These are phyloP conservation scores for Metschnikowia chrysomelidarum DNA, from an alignment of 805 yeast species.

Conservation along the genomic window DNA sequence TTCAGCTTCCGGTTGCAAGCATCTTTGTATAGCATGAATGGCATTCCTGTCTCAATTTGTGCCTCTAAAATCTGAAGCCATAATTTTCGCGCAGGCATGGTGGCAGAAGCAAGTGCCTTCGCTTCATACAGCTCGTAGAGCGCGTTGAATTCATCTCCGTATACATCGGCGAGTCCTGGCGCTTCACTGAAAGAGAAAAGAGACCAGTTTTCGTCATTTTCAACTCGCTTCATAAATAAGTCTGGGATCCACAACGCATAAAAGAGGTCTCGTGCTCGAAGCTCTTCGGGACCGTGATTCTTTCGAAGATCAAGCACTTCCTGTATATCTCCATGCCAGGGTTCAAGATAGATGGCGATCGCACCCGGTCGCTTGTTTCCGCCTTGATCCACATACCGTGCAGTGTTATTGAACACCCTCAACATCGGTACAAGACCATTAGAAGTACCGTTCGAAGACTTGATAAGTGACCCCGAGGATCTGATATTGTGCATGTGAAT, in stretches of 20 bases:
- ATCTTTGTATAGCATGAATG: slow-evolving; percentile 92
- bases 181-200: slow-evolving; percentile 87
- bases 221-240: slow-evolving; percentile 88
- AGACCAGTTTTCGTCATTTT: slow-evolving; percentile 77
- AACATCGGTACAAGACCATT: slow-evolving; percentile 96
- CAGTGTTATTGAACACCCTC: slow-evolving; percentile 91
- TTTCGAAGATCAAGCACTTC: slow-evolving; percentile 84
- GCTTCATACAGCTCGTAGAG: slow-evolving; percentile 72
- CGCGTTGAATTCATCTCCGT: slow-evolving; percentile 78
- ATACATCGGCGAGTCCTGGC: slow-evolving; percentile 78
- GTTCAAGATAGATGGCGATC: slow-evolving; percentile 88
- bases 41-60: slow-evolving; percentile 96
- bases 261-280: slow-evolving; percentile 89
- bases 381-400: slow-evolving; percentile 97
- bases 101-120: slow-evolving; percentile 57
- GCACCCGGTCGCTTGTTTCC: slow-evolving; percentile 99
- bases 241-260: slow-evolving; percentile 95
- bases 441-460: slow-evolving; percentile 91
- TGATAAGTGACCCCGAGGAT: slow-evolving; percentile 80
- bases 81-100: slow-evolving; percentile 80
- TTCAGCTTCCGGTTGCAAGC: slow-evolving; percentile 84
- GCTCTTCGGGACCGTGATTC: slow-evolving; percentile 93
- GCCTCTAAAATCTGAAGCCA: slow-evolving; percentile 90
- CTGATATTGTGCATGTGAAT: slow-evolving; percentile 85
- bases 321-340: slow-evolving; percentile 94